These are phyloP conservation scores for Epichloe bromicola DNA, from an alignment of 2,329 filamentous ascomycete genomes.

Conservation along the genomic window DNA sequence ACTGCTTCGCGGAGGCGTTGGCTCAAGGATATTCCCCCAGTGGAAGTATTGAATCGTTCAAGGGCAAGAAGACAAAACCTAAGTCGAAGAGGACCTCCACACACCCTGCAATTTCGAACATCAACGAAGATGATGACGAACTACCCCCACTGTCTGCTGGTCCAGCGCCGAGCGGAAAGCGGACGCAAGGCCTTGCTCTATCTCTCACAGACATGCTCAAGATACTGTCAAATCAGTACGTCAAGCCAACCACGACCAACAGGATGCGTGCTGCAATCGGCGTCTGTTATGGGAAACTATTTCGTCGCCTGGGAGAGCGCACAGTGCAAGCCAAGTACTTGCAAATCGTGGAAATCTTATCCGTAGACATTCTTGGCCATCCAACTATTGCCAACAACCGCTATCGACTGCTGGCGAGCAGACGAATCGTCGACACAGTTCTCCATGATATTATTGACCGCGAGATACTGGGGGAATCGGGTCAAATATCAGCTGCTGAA, in stretches of 20 bases:
- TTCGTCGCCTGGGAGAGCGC: slow-evolving; percentile 67
- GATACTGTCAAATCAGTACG: slow-evolving; percentile 69
- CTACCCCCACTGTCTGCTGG: slow-evolving; percentile 55
- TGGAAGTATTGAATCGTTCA: slow-evolving; percentile 35
- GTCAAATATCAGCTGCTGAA: slow-evolving; percentile 71
- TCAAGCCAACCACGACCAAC: slow-evolving; percentile 65
- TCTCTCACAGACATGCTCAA: slow-evolving; percentile 67
- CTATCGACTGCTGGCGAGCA: slow-evolving; percentile 72
- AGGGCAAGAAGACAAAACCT: slow-evolving; percentile 58
- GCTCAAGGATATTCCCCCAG: slow-evolving; percentile 58
- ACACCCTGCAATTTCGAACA: slow-evolving; percentile 37
- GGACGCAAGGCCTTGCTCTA: slow-evolving; percentile 58
- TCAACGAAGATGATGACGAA: slow-evolving; percentile 59
- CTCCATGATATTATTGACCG: slow-evolving; percentile 73
- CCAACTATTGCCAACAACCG: slow-evolving; percentile 67
- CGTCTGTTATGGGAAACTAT: slow-evolving; percentile 72
- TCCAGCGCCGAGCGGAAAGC: slow-evolving; percentile 54
- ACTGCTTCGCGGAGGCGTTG: slow-evolving; percentile 71
- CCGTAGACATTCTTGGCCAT: slow-evolving; percentile 67
- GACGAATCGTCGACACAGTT: slow-evolving; percentile 72
- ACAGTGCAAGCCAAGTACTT: slow-evolving; percentile 75
- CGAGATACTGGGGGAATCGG: slow-evolving; percentile 76
- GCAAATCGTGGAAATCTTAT: slow-evolving; percentile 67
- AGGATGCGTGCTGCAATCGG: slow-evolving; percentile 70
- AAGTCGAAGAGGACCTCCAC: slow-evolving; percentile 47